Evolutionary conservation across 1,284 basidiomycete species (phyloP).

Genomic region (Ustilago crameri): DNA sequence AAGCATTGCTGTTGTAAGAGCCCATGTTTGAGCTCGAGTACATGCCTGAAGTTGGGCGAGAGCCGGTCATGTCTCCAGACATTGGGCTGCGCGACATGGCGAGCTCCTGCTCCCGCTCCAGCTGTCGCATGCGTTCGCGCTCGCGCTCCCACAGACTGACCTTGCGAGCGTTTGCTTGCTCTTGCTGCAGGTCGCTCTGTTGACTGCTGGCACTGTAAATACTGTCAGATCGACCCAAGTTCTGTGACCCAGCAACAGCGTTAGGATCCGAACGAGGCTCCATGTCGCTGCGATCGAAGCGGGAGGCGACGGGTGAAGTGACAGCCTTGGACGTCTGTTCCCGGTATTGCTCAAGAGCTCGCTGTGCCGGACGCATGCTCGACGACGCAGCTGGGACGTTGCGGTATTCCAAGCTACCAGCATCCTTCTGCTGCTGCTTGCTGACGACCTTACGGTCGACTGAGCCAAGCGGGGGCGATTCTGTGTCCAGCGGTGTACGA

Average conservation of each 20-base stretch:
- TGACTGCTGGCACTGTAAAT: conserved; percentile 16
- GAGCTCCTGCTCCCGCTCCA: conserved; percentile 52
- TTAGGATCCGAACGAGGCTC: neutral
- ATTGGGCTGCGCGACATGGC: conserved; percentile 8
- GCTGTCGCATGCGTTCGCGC: conserved; percentile 46
- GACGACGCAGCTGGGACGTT: conserved; percentile 4
- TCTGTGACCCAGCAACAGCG: neutral
- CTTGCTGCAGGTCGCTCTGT: conserved; percentile 4
- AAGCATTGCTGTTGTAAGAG: conserved; percentile 13
- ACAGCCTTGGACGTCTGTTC: conserved; percentile 13
- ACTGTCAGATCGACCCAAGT: conserved; percentile 17
- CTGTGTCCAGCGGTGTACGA: conserved; percentile 42
- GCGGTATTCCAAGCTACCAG: conserved; percentile 7
- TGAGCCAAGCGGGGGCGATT: conserved; percentile 11
- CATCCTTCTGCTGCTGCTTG: conserved; percentile 9
- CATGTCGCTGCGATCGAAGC: conserved; percentile 6
- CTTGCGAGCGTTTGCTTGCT: conserved; percentile 29
- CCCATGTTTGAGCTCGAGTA: conserved; percentile 16
- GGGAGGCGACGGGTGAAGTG: conserved; percentile 12
- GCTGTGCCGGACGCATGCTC: conserved; percentile 39
- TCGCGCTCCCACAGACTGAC: conserved; percentile 53
- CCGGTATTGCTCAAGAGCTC: conserved; percentile 41
- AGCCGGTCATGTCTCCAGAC: conserved; percentile 11
- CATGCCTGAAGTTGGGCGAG: conserved; percentile 20
- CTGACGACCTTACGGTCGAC: conserved; percentile 1